These are phyloP conservation scores for Calamus simplicifolius DNA, from an alignment of 176 grass and related monocot genomes.

Conservation along the genomic window DNA sequence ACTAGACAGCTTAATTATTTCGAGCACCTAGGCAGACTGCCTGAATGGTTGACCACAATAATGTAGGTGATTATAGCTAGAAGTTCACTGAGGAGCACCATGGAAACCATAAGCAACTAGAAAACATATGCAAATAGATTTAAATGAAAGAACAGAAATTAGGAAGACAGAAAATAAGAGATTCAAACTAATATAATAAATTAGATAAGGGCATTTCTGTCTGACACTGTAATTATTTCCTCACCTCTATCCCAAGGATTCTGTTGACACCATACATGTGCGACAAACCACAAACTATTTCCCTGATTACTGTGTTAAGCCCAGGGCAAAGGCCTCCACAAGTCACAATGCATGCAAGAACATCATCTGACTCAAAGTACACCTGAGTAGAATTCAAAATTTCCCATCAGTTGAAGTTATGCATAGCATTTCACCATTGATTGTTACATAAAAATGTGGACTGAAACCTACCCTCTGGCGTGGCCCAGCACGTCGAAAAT, in stretches of 20 bases:
- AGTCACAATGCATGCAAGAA: constrained; percentile 22
- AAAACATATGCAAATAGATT: too few relatives aligned
- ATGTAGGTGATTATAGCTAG: too few relatives aligned
- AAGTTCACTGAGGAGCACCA: too few relatives aligned
- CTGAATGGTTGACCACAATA: too few relatives aligned
- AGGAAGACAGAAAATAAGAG: too few relatives aligned
- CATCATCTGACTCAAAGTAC: constrained; percentile 20
- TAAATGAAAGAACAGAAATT: too few relatives aligned
- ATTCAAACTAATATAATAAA: too few relatives aligned
- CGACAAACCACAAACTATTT: constrained; percentile 20
- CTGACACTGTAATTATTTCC: constrained; percentile 10
- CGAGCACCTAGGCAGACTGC: too few relatives aligned
- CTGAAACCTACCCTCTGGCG: constrained; percentile 1
- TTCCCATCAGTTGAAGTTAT: background rate
- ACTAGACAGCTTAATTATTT: too few relatives aligned
- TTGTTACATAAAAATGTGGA: background rate
- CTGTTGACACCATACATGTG: constrained; percentile 14
- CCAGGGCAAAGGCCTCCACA: constrained; percentile 20
- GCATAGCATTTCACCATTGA: background rate
- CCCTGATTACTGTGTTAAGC: constrained; percentile 16
- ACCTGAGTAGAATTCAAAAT: constrained; percentile 1
- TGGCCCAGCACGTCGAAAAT: constrained; percentile 14
- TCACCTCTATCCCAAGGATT: constrained; percentile 16
- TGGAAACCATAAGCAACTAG: too few relatives aligned
- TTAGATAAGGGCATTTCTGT: too few relatives aligned